These are phyloP conservation scores for Lactarius deliciosus DNA, from an alignment of 768 basidiomycete genomes.

Conservation along the genomic window DNA sequence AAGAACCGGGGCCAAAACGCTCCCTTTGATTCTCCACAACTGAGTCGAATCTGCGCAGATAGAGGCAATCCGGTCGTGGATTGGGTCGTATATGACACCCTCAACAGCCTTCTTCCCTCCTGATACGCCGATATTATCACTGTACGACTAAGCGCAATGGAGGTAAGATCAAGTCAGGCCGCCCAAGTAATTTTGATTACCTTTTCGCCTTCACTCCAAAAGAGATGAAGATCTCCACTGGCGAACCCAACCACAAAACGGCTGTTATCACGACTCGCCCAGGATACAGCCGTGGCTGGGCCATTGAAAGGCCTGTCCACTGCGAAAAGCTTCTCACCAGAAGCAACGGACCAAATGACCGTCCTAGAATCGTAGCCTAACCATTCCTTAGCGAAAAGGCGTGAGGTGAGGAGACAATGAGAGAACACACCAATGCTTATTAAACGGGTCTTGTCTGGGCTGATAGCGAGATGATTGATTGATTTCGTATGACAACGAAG, in stretches of 20 bases:
- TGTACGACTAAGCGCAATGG: too few relatives aligned
- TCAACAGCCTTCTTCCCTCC: too few relatives aligned
- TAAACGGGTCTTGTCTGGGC: not conserved
- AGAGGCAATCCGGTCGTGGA: not conserved
- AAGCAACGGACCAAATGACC: constrained; percentile 4
- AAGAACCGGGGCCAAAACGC: not conserved
- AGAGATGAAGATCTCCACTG: constrained; percentile 8
- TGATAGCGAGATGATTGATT: too few relatives aligned
- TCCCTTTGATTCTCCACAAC: constrained; percentile 6
- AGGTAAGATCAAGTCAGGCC: too few relatives aligned
- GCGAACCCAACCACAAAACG: constrained; percentile 9
- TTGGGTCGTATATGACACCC: too few relatives aligned
- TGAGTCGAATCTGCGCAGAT: not conserved
- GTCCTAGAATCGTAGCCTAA: constrained; percentile 6
- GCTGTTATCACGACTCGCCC: constrained; percentile 8
- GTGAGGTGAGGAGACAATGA: too few relatives aligned
- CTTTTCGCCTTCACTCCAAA: not conserved
- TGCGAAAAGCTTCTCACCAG: constrained; percentile 6
- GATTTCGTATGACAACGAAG: too few relatives aligned
- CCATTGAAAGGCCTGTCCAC: constrained; percentile 8
- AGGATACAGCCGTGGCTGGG: not conserved
- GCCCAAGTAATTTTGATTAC: not conserved
- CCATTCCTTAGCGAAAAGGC: not conserved
- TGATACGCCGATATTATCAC: too few relatives aligned
- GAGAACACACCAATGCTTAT: too few relatives aligned